Conservation (phyloP, 164 flowering plant genomes). For the Aristolochia fimbriata region DNA sequence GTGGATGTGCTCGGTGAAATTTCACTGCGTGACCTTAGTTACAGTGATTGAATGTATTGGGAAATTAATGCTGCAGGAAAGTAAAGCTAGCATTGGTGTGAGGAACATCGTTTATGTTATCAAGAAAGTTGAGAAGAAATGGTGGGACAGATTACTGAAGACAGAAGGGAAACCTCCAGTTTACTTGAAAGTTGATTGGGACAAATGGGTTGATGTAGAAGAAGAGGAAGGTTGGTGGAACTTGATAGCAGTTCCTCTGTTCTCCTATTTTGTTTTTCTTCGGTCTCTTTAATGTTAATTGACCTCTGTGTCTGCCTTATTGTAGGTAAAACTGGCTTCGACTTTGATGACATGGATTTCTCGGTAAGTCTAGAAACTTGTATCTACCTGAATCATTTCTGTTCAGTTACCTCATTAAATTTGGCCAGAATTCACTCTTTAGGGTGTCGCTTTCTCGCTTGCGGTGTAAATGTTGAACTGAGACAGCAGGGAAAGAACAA, state of each 20-base stretch:
- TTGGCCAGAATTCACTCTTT: too few relatives aligned
- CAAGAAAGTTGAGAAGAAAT: constrained; percentile 56
- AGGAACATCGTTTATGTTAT: constrained; percentile 46
- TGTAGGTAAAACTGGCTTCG: constrained; percentile 35
- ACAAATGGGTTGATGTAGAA: constrained; percentile 78
- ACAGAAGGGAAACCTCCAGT: constrained; percentile 56
- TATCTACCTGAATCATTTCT: background rate
- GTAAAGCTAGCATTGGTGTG: constrained; percentile 45
- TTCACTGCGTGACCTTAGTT: background rate
- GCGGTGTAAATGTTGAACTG: too few relatives aligned
- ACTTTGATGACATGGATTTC: constrained; percentile 44
- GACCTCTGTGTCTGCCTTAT: constrained; percentile 2
- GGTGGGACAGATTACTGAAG: constrained; percentile 64
- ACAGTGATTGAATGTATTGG: background rate
- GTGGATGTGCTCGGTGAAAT: background rate
- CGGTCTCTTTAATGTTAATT: background rate
- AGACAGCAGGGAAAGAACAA: too few relatives aligned
- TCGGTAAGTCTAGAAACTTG: constrained; percentile 30
- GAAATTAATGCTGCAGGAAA: constrained; percentile 39
- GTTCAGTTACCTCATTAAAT: too few relatives aligned
- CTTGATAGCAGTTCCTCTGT: background rate
- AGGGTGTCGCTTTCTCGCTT: too few relatives aligned
- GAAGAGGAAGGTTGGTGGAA: constrained; percentile 36
- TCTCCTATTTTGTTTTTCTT: background rate
- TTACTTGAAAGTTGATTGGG: constrained; percentile 68